These are phyloP conservation scores for Cyberlindnera galapagoensis DNA, from an alignment of 805 yeast genomes.

Conservation along the genomic window DNA sequence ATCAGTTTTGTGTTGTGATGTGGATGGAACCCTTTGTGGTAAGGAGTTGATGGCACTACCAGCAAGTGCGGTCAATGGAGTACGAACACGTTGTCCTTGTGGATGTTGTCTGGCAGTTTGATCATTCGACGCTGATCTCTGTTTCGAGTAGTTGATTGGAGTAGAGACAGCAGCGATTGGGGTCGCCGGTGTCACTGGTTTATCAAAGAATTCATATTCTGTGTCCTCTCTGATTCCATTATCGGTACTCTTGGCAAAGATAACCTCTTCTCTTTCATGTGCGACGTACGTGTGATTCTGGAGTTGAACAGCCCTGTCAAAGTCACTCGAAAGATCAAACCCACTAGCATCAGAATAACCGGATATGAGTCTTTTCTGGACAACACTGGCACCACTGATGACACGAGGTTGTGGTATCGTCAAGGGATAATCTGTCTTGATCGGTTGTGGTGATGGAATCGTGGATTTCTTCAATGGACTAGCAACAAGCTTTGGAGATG, in stretches of 20 bases:
- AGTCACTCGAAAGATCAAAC: conserved; percentile 16
- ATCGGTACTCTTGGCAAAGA: conserved; percentile 5
- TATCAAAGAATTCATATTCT: conserved; percentile 1
- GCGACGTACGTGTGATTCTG: conserved; percentile 15
- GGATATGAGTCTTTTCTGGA: conserved; percentile 10
- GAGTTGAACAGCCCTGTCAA: conserved; percentile 17
- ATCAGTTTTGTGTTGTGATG: not conserved
- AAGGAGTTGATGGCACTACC: conserved; percentile 11
- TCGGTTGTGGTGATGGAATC: not conserved
- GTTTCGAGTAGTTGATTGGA: no score
- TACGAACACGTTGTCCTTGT: conserved; percentile 9
- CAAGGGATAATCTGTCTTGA: no score
- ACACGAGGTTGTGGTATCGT: no score
- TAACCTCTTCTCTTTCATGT: conserved; percentile 11
- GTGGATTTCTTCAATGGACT: no score
- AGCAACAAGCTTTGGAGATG: conserved; percentile 1
- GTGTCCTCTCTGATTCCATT: conserved; percentile 1
- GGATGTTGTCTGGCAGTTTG: conserved; percentile 1
- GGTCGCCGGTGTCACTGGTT: conserved; percentile 2
- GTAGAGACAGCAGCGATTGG: no score
- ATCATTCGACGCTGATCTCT: no score
- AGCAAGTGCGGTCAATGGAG: conserved; percentile 16
- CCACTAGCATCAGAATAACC: conserved; percentile 12
- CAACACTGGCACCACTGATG: not conserved
- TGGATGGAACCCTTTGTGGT: not conserved